Percentiles rank a stretch among this genome's conserved stretches.
Conservation (phyloP, 2,329 filamentous ascomycete species). For the Paracorniculantispora psalliotae region DNA sequence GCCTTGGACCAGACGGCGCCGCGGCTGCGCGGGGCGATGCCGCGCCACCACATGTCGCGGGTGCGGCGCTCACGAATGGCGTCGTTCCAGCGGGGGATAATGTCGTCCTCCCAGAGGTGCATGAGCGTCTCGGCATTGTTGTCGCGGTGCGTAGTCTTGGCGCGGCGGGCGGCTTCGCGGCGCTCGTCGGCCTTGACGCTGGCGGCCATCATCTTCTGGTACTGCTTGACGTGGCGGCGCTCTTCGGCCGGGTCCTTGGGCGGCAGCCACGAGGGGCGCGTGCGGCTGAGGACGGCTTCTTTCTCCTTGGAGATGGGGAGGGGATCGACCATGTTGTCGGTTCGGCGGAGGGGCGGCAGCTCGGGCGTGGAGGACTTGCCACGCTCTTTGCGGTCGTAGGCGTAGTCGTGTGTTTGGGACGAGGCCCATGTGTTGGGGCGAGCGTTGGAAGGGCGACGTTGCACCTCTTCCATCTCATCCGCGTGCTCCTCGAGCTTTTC, state of each 20-base stretch:
- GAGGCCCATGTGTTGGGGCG: constrained; percentile 40
- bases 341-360: constrained; percentile 63
- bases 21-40: constrained; percentile 65
- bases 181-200: constrained; percentile 57
- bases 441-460: constrained; percentile 26
- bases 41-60: constrained; percentile 77
- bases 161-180: constrained; percentile 48
- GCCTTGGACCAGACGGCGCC: constrained; percentile 66
- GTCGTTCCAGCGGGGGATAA: constrained; percentile 70
- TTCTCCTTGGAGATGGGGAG: constrained; percentile 82
- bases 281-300: constrained; percentile 75
- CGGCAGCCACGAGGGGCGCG: constrained; percentile 77
- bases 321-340: constrained; percentile 79
- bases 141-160: constrained; percentile 50
- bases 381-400: constrained; percentile 44
- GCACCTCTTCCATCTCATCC: constrained; percentile 48
- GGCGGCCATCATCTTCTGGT: constrained; percentile 73
- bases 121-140: constrained; percentile 49
- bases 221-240: constrained; percentile 78
- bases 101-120: constrained; percentile 69
- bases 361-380: constrained; percentile 65
- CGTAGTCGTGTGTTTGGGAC: constrained; percentile 26
- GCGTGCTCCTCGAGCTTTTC: constrained; percentile 78
- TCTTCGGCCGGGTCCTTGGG: constrained; percentile 90
- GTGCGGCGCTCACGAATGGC: constrained; percentile 65